Percentiles rank a stretch among this genome's conserved stretches.
Conservation (phyloP, 1,284 basidiomycete genomes). For the Dichomitus squalens region DNA sequence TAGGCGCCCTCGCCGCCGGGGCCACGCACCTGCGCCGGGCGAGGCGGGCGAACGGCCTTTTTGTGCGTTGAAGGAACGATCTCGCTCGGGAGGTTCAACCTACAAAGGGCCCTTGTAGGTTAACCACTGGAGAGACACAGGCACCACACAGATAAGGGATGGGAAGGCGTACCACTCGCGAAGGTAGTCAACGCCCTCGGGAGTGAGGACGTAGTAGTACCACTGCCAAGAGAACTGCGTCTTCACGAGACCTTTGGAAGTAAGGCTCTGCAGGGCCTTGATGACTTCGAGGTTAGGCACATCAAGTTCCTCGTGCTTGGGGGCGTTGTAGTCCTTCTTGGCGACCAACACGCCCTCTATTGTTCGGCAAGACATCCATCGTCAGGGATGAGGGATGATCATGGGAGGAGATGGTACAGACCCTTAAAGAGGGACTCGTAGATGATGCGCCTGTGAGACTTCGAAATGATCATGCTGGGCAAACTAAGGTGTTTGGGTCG, state of each 20-base stretch:
- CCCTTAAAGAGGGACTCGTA: conserved; percentile 99
- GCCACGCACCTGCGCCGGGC: conserved; percentile 68
- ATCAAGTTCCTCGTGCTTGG: conserved; percentile 96
- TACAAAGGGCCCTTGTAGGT: too few relatives aligned
- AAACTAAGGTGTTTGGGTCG: conserved; percentile 37
- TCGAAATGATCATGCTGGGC: conserved; percentile 86
- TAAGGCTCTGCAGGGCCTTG: conserved; percentile 98
- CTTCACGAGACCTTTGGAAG: conserved; percentile 95
- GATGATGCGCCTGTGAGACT: conserved; percentile 83
- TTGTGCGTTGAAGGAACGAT: conserved; percentile 97
- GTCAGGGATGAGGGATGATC: background rate
- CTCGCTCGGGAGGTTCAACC: conserved; percentile 90
- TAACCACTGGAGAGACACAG: too few relatives aligned
- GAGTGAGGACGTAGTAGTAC: conserved; percentile 94
- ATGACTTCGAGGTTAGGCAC: conserved; percentile 98
- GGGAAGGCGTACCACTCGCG: conserved; percentile 93
- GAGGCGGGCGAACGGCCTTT: conserved; percentile 81
- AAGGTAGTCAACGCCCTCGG: conserved; percentile 94
- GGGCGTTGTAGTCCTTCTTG: conserved; percentile 98
- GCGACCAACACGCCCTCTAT: conserved; percentile 97
- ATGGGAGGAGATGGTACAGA: conserved; percentile 39
- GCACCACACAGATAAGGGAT: too few relatives aligned
- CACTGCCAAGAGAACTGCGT: conserved; percentile 97
- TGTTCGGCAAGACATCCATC: background rate
- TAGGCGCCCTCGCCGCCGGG: conserved; percentile 75